Conservation (phyloP, 257 asterid genomes). For the Solanum acaule region DNA sequence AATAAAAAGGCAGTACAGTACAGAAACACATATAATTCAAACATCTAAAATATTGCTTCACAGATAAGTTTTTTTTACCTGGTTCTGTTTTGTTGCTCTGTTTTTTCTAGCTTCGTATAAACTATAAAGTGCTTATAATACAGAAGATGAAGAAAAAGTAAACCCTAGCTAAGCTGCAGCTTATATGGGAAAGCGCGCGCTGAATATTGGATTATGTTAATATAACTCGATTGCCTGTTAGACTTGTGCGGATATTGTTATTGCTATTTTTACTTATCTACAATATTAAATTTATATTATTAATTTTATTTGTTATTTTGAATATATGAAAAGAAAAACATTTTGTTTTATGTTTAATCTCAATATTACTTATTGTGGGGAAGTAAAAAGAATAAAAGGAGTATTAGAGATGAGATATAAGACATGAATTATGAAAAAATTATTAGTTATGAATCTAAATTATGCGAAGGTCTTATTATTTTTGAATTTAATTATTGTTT, state of each 20-base stretch:
- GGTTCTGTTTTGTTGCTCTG: not conserved
- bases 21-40: not conserved
- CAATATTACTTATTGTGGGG: not conserved
- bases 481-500: too few relatives aligned
- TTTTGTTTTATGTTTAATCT: not conserved
- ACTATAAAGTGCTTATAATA: not conserved
- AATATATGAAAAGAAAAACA: too few relatives aligned
- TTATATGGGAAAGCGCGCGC: not conserved
- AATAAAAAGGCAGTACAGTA: not conserved
- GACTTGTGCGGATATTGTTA: not conserved
- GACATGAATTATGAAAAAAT: too few relatives aligned
- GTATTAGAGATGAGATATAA: not conserved
- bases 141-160: not conserved
- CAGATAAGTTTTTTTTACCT: not conserved
- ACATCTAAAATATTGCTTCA: not conserved
- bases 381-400: too few relatives aligned
- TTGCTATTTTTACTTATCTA: too few relatives aligned
- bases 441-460: fast-evolving
- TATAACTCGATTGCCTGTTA: fast-evolving
- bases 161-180: not conserved
- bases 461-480: fast-evolving
- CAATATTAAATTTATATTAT: too few relatives aligned
- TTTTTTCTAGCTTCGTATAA: not conserved
- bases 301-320: too few relatives aligned
- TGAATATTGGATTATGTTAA: not conserved